A percentile compares a stretch with the other conserved stretches of the same genome.
These are phyloP conservation scores for Penicillium brasilianum DNA, from an alignment of 2,329 filamentous ascomycete genomes.

Conservation along the genomic window DNA sequence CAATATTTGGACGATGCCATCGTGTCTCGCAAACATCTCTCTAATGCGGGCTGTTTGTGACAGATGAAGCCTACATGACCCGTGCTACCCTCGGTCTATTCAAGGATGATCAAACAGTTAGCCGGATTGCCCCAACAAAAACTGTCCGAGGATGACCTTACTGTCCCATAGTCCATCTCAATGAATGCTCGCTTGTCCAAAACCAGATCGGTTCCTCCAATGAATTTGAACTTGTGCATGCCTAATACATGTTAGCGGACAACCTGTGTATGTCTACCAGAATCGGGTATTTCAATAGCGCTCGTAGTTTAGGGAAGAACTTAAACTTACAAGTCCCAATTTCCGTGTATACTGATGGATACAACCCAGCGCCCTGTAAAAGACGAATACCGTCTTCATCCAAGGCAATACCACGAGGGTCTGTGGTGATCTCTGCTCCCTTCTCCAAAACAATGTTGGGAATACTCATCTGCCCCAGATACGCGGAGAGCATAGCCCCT, in stretches of 20 bases:
- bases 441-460: slow-evolving; percentile 38
- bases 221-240: slow-evolving; percentile 33
- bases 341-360: slow-evolving; percentile 32
- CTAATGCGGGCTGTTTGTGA: slow-evolving; percentile 39
- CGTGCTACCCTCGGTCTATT: slow-evolving; percentile 34
- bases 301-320: no score
- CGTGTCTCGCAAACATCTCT: slow-evolving; percentile 30
- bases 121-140: background rate
- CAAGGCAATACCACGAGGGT: slow-evolving; percentile 41
- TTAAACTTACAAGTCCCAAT: slow-evolving; percentile 39
- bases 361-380: slow-evolving; percentile 38
- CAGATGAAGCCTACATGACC: slow-evolving; percentile 38
- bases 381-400: slow-evolving; percentile 42
- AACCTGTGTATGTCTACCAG: no score
- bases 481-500: slow-evolving; percentile 37
- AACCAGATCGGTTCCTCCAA: slow-evolving; percentile 27
- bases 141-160: background rate
- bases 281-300: no score
- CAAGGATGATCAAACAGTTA: background rate
- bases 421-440: slow-evolving; percentile 37
- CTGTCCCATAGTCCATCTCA: slow-evolving; percentile 30
- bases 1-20: slow-evolving; percentile 17
- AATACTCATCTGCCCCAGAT: slow-evolving; percentile 32
- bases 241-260: no score
- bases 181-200: slow-evolving; percentile 33